These are phyloP conservation scores for Phytophthora pini DNA, from an alignment of 352 stramenopile species.

Conservation along the genomic window DNA sequence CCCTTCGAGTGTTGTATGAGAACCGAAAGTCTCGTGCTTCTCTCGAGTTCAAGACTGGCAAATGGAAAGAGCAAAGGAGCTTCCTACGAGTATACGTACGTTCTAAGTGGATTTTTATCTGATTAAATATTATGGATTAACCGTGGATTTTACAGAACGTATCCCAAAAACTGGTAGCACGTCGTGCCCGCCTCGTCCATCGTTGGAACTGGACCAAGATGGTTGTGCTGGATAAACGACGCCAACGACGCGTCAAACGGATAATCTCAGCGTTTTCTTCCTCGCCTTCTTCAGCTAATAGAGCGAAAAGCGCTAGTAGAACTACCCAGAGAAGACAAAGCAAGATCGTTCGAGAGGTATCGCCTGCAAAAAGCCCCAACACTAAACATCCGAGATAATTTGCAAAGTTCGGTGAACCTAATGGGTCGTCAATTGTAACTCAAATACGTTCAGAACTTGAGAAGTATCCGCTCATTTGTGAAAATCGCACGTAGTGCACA, in stretches of 20 bases:
- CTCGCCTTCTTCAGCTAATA: constrained; percentile 4
- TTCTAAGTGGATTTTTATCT: constrained; percentile 7
- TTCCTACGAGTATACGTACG: constrained; percentile 59
- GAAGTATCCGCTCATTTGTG: too few species aligned
- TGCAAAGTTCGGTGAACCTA: too few species aligned
- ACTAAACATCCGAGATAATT: too few species aligned
- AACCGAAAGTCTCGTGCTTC: constrained; percentile 44
- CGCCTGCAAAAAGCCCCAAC: neutral
- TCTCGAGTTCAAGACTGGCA: constrained; percentile 50
- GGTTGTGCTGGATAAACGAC: constrained; percentile 30
- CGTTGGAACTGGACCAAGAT: constrained; percentile 43
- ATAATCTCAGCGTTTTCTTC: constrained; percentile 26
- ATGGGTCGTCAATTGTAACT: too few species aligned
- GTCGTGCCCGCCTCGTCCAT: constrained; percentile 31
- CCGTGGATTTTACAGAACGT: constrained; percentile 33
- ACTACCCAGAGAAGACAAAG: constrained; percentile 11
- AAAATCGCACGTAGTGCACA: too few species aligned
- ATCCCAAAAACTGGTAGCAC: constrained; percentile 37
- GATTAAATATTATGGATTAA: neutral
- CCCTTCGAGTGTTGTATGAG: constrained; percentile 43
- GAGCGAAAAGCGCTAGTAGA: constrained; percentile 5
- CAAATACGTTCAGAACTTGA: too few species aligned
- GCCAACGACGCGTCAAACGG: constrained; percentile 29
- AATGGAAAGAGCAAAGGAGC: constrained; percentile 55
- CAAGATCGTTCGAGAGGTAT: neutral